Evolutionary conservation across 352 stramenopile species (phyloP), one percentile per base, ranked within the genome.

Genomic region (Pythium dissimile): DNA sequence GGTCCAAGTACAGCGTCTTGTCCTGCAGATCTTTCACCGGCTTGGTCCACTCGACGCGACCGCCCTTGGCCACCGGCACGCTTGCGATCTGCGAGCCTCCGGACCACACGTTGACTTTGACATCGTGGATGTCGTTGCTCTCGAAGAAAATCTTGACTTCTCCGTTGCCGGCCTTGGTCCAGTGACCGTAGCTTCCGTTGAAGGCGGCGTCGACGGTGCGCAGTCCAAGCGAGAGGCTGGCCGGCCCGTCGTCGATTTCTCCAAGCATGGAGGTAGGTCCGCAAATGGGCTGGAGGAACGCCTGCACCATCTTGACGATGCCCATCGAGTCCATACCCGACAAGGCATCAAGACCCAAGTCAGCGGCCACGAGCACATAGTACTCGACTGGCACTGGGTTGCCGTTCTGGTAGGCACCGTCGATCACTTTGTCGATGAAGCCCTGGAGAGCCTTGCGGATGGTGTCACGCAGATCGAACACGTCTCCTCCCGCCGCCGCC

Each of bases 1-100:
- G 75, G 71, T 88, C 78, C 42, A 88, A 18, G 65, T 88, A 88
- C 50, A 88, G 24, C 13, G 78, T 88, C 69, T 80, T 84, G 54
- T 65, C 64, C 51, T 71, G 58, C 34, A 87, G 23, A 10, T 65
- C 62, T 0, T 42, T 39, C 16, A 83, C 34, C 0, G 48, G 67
- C 16, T 69, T 71, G 6, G 59, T 70, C 70, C 72, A 84, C 28
- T 31, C 49, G 2, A 68, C 70, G 15, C 44, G 73, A n/a, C 37
- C 26, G 3, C 72, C 72, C 15, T 71, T 67, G 16, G 55, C 35
- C 15, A 86, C 59, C 1, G 69, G 37, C 7, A 84, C 65, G 26
- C 78, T 45, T 1, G 62, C 63, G 31, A 80, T 62, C 23, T 73
- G 65, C 35, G 73, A 59, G 20, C 77, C 72, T n/a, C 71, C 73